Conservation (phyloP, 768 basidiomycete genomes). For the Xerocomus spinulosus region DNA sequence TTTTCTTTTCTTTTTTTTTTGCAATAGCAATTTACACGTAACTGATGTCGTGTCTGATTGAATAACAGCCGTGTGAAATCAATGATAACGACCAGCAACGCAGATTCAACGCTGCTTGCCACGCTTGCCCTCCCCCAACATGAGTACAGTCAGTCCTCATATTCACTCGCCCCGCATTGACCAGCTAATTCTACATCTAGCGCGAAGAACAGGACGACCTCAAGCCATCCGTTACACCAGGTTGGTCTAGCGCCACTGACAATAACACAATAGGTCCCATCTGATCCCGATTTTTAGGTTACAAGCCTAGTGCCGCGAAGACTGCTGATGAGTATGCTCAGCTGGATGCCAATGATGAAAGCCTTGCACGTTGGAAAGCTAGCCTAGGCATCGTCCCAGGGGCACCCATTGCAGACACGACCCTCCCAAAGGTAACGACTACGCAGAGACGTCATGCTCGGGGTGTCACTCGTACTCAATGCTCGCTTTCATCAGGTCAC, state of each 20-base stretch:
- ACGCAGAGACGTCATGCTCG: neutral
- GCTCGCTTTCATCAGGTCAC: slow-evolving; percentile 47
- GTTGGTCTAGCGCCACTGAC: slow-evolving; percentile 30
- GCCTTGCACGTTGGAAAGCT: slow-evolving; percentile 93
- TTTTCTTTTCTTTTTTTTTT: slow-evolving; percentile 7
- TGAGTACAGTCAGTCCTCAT: slow-evolving; percentile 47
- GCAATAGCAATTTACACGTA: slow-evolving; percentile 26
- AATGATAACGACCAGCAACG: slow-evolving; percentile 25
- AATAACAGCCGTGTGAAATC: slow-evolving; percentile 61
- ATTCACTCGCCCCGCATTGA: neutral
- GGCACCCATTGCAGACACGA: slow-evolving; percentile 31
- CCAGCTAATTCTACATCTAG: slow-evolving; percentile 22
- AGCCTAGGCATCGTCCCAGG: slow-evolving; percentile 78
- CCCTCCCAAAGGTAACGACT: slow-evolving; percentile 60
- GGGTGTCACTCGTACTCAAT: slow-evolving; percentile 21
- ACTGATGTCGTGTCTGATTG: slow-evolving; percentile 13
- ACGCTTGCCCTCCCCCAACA: slow-evolving; percentile 30
- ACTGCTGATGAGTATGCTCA: slow-evolving; percentile 76
- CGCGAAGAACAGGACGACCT: slow-evolving; percentile 71
- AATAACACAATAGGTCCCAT: slow-evolving; percentile 4
- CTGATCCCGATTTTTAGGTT: slow-evolving; percentile 47
- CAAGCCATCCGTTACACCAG: slow-evolving; percentile 62
- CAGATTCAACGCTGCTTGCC: slow-evolving; percentile 15
- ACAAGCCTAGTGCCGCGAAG: slow-evolving; percentile 68
- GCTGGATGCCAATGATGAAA: slow-evolving; percentile 88